Conservation (phyloP, 352 stramenopile genomes). For the Globisporangium abappressorium region DNA sequence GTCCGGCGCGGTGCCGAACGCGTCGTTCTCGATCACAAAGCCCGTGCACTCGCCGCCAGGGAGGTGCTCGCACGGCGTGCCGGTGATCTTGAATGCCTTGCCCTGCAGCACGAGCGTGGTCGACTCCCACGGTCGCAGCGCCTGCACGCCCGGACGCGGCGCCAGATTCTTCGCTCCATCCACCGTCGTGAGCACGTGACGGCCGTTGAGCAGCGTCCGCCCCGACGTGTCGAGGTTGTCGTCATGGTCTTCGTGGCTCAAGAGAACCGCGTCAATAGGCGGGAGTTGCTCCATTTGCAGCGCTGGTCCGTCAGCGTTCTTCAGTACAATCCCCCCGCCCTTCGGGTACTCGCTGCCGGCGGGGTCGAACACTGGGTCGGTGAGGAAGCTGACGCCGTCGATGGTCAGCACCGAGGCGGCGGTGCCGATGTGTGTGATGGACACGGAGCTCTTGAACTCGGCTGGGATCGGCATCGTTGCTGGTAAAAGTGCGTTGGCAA, state of each 20-base stretch:
- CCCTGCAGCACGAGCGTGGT: conserved; percentile 25
- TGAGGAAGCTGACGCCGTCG: conserved; percentile 41
- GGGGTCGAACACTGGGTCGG: conserved; percentile 31
- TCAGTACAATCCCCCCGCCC: conserved; percentile 18
- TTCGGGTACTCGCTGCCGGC: conserved; percentile 17
- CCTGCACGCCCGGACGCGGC: conserved; percentile 32
- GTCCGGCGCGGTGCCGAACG: conserved; percentile 29
- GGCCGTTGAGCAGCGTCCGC: conserved; percentile 37
- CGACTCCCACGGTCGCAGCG: conserved; percentile 30
- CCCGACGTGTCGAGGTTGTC: conserved; percentile 38
- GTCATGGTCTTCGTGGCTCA: conserved; percentile 39
- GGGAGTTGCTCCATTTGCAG: conserved; percentile 30
- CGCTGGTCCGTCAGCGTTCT: conserved; percentile 19
- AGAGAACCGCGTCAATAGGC: conserved; percentile 29
- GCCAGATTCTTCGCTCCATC: conserved; percentile 41
- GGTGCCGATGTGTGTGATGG: conserved; percentile 37
- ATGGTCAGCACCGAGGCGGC: conserved; percentile 36
- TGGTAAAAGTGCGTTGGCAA: background rate
- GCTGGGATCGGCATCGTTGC: conserved; percentile 17
- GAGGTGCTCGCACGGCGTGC: conserved; percentile 34
- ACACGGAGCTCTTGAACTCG: conserved; percentile 32
- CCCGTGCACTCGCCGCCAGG: conserved; percentile 31
- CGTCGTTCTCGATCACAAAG: conserved; percentile 33
- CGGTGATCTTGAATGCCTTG: conserved; percentile 39
- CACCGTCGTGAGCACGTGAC: conserved; percentile 32